phyloP scores from a whole-genome alignment of 768 basidiomycete species.

The Tubosaeta sp. region DNA sequence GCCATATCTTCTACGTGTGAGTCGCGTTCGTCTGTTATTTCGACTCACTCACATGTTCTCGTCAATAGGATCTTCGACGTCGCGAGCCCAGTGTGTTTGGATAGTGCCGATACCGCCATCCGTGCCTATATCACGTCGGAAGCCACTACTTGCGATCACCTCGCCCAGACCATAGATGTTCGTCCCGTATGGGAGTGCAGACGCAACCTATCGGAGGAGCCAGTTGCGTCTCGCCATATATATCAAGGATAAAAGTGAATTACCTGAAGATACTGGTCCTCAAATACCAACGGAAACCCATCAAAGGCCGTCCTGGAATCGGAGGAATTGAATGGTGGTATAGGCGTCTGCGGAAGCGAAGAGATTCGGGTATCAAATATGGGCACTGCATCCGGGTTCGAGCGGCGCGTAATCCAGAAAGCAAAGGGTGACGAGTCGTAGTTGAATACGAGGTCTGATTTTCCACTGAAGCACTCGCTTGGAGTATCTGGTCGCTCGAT shows the following conservation, averaged over 20 bases:
- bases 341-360: slow-evolving; percentile 58
- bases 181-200: slow-evolving; percentile 57
- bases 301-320: slow-evolving; percentile 55
- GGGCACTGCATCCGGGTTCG: slow-evolving; percentile 47
- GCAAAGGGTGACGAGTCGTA: slow-evolving; percentile 62
- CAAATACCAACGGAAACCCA: slow-evolving; percentile 69
- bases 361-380: slow-evolving; percentile 67
- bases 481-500: slow-evolving; percentile 39
- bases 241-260: not conserved
- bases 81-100: slow-evolving; percentile 67
- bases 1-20: slow-evolving; percentile 49
- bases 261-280: slow-evolving; percentile 76
- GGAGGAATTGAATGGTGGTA: slow-evolving; percentile 47
- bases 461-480: slow-evolving; percentile 32
- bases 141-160: slow-evolving; percentile 63
- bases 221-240: no score
- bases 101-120: slow-evolving; percentile 50
- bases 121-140: slow-evolving; percentile 55
- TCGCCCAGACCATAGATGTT: slow-evolving; percentile 82
- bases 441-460: slow-evolving; percentile 68
- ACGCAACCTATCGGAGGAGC: slow-evolving; percentile 57
- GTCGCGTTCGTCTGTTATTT: not conserved
- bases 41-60: slow-evolving; percentile 51
- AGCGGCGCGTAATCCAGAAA: slow-evolving; percentile 75
- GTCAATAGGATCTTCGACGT: slow-evolving; percentile 58